Evolutionary conservation across 2,329 filamentous ascomycete genomes (phyloP).

Genomic region (Alternaria postmessia): DNA sequence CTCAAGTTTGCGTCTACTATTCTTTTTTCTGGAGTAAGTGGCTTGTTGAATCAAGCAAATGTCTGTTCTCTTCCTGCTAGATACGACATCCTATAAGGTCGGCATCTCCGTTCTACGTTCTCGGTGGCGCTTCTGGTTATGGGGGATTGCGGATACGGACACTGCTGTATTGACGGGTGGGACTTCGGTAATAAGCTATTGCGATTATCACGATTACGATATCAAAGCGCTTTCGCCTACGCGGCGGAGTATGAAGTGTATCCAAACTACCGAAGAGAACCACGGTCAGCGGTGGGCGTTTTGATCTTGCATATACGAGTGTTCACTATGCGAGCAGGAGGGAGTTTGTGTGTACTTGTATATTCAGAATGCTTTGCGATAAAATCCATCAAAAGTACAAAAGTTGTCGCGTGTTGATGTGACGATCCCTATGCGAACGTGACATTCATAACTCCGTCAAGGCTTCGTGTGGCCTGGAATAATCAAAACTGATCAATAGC

Average conservation of each 20-base stretch:
- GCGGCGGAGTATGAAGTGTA: background rate
- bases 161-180: background rate
- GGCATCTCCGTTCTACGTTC: background rate
- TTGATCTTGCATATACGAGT: background rate
- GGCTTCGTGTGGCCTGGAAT: background rate
- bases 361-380: background rate
- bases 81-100: background rate
- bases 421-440: background rate
- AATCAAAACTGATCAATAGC: background rate
- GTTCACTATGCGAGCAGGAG: background rate
- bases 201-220: background rate
- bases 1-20: slow-evolving; percentile 15
- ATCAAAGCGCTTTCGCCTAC: background rate
- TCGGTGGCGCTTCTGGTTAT: background rate
- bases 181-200: background rate
- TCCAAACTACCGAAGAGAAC: background rate
- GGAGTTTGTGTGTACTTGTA: background rate
- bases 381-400: background rate
- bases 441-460: background rate
- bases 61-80: background rate
- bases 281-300: background rate
- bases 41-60: background rate
- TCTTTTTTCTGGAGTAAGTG: background rate
- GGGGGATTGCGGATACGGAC: background rate
- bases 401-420: background rate